These are phyloP conservation scores for Claviceps spartinae DNA, from an alignment of 2,329 filamentous ascomycete genomes.

Conservation along the genomic window DNA sequence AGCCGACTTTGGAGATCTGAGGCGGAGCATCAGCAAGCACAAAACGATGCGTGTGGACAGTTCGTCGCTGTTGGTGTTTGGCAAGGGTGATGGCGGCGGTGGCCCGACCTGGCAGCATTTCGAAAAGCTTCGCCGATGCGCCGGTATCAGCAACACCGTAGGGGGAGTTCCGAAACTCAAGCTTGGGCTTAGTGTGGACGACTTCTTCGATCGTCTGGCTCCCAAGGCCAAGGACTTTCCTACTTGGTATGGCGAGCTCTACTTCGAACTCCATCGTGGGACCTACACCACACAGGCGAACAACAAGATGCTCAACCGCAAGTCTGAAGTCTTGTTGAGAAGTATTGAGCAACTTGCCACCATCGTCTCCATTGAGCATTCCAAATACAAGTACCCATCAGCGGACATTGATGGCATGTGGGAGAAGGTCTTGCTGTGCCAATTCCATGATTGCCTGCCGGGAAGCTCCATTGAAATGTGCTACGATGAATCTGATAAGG, in stretches of 20 bases:
- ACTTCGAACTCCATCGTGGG: constrained; percentile 93
- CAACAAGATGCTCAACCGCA: constrained; percentile 90
- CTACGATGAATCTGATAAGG: constrained; percentile 85
- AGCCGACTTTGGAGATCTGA: constrained; percentile 89
- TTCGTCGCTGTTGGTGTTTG: constrained; percentile 83
- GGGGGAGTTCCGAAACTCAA: constrained; percentile 72
- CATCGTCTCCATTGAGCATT: constrained; percentile 60
- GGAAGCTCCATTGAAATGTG: constrained; percentile 96
- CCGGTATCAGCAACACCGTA: constrained; percentile 78
- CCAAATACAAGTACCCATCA: constrained; percentile 79
- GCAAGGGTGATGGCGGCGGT: constrained; percentile 91
- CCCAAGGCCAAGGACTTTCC: constrained; percentile 67
- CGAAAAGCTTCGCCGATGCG: constrained; percentile 85
- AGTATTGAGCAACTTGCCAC: constrained; percentile 84
- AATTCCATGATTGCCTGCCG: constrained; percentile 95
- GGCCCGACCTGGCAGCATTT: constrained; percentile 88
- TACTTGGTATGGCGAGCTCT: constrained; percentile 96
- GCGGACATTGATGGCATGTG: constrained; percentile 91
- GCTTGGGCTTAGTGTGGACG: constrained; percentile 80
- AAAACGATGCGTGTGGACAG: constrained; percentile 92
- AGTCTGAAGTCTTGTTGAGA: constrained; percentile 69
- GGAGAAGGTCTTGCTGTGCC: constrained; percentile 81
- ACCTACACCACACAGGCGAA: constrained; percentile 97
- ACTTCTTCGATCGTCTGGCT: constrained; percentile 81
- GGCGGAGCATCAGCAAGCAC: constrained; percentile 77